Evolutionary conservation across 306 rosid genomes (phyloP), one percentile per base, ranked within the genome.

Genomic region (Rosa rugosa): DNA sequence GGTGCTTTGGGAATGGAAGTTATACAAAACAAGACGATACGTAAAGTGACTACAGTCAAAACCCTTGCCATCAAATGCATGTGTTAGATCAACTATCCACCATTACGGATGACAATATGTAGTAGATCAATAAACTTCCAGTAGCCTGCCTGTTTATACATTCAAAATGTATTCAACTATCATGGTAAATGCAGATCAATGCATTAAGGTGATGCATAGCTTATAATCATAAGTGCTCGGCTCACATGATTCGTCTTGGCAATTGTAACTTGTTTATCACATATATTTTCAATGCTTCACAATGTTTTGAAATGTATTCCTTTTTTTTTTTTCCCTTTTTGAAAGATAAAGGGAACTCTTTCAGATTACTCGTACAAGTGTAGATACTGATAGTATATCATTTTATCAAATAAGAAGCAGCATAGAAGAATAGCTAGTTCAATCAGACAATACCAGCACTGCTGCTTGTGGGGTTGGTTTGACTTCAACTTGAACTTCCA

Each of bases 391-490:
- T 23, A 1, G 4, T 45, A 11, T 5, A 73, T 38, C 54, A 3
- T 27, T 56, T 23, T 14, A 79, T 40, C 64, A 42, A 14, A 9
- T 45, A 20, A 77, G 56, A 75, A 80, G 65, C 44, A 73, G 13
- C 50, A 80, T 36, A 77, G 18, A 80, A 45, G 54, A 72, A 56
- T 71, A 54, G 57, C 41, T 42, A 76, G 65, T 49, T 22, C 69
- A 69, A 78, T 50, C 22, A 45, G 25, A 80, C 14, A 75, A 78
- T 95, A 93, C 99, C 98, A 93, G 81, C 25, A 89, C 94, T 11
- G 94, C 87, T 22, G 97, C 92, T 82, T 93, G 99, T 34, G 97
- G 86, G 34, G 91, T 85, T 85, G 85, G 87, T 78, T 86, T 85
- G 62, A 67, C 89, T 77, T 87, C 97, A 20, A 2, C 36, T 11